Conservation (phyloP, 345 rosid species). For the Moricandia arvensis region DNA sequence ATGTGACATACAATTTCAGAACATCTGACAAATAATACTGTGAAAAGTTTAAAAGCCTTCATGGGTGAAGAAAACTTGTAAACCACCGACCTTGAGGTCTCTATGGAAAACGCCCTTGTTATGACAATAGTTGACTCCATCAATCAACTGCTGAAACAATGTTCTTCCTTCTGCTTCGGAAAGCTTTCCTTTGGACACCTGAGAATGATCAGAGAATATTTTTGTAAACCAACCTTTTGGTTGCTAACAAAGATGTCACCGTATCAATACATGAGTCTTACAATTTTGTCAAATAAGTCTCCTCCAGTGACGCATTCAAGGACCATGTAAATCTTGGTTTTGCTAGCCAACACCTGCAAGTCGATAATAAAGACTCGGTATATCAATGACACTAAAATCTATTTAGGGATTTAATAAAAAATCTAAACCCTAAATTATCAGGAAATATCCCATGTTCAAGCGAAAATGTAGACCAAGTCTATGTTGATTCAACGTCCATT, state of each 20-base stretch:
- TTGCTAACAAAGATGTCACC: background rate
- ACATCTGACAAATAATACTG: background rate
- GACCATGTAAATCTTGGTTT: slow-evolving; percentile 82
- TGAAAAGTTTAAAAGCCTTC: background rate
- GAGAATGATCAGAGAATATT: background rate
- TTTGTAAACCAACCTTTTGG: background rate
- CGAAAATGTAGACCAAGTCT: slow-evolving; percentile 6
- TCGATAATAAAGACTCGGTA: background rate
- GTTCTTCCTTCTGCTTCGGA: slow-evolving; percentile 64
- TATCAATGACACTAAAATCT: background rate
- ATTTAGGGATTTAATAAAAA: background rate
- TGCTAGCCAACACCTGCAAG: slow-evolving; percentile 84
- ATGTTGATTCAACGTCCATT: background rate
- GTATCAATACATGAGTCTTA: slow-evolving; percentile 34
- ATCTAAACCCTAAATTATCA: background rate
- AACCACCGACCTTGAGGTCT: slow-evolving; percentile 72
- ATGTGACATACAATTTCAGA: slow-evolving; percentile 18
- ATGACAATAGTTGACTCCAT: slow-evolving; percentile 84
- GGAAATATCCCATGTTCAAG: background rate
- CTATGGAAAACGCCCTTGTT: slow-evolving; percentile 77
- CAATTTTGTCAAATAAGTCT: slow-evolving; percentile 77
- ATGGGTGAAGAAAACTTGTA: background rate
- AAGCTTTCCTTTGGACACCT: slow-evolving; percentile 72
- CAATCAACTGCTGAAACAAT: slow-evolving; percentile 86
- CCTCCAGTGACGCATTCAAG: slow-evolving; percentile 83